These are phyloP conservation scores for Furcasterigmium furcatum DNA, from an alignment of 2,329 filamentous ascomycete genomes.

Conservation along the genomic window DNA sequence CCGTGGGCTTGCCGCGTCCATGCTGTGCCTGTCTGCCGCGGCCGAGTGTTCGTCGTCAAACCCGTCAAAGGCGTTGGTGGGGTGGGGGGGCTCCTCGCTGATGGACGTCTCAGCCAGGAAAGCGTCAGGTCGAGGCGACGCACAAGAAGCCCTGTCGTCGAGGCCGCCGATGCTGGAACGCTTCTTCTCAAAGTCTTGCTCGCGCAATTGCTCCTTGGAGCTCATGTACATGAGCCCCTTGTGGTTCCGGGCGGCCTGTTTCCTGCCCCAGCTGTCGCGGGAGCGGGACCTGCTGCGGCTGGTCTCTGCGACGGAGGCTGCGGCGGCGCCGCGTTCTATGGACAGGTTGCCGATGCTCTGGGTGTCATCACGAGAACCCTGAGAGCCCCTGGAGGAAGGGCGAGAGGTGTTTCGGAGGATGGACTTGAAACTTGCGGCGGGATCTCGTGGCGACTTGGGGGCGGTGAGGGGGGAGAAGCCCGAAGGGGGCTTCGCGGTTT, in stretches of 20 bases:
- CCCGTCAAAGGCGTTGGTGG: not conserved
- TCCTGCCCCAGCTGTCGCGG: conserved; percentile 61
- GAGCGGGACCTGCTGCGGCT: conserved; percentile 47
- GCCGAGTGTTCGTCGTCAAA: conserved; percentile 7
- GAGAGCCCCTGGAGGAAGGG: conserved; percentile 57
- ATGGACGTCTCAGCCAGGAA: conserved; percentile 52
- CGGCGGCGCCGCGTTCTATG: conserved; percentile 53
- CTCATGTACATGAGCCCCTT: conserved; percentile 70
- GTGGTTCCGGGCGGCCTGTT: conserved; percentile 42
- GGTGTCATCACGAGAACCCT: conserved; percentile 52
- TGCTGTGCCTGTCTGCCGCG: conserved; percentile 11
- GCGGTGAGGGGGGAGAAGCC: conserved; percentile 71
- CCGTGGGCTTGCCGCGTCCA: conserved; percentile 36
- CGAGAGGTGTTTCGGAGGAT: conserved; percentile 57
- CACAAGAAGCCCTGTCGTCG: conserved; percentile 26
- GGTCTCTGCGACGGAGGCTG: conserved; percentile 34
- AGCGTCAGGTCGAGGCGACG: conserved; percentile 37
- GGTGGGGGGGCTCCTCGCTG: conserved; percentile 45
- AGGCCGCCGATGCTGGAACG: conserved; percentile 41
- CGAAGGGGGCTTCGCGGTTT: conserved; percentile 78
- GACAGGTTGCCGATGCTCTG: conserved; percentile 64
- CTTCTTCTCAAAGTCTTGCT: conserved; percentile 60
- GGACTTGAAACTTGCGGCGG: conserved; percentile 50
- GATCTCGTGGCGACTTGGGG: conserved; percentile 50
- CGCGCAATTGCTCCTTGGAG: conserved; percentile 64